These are phyloP conservation scores for Dactylellina haptotyla DNA, from an alignment of 2,329 filamentous ascomycete genomes.

Conservation along the genomic window DNA sequence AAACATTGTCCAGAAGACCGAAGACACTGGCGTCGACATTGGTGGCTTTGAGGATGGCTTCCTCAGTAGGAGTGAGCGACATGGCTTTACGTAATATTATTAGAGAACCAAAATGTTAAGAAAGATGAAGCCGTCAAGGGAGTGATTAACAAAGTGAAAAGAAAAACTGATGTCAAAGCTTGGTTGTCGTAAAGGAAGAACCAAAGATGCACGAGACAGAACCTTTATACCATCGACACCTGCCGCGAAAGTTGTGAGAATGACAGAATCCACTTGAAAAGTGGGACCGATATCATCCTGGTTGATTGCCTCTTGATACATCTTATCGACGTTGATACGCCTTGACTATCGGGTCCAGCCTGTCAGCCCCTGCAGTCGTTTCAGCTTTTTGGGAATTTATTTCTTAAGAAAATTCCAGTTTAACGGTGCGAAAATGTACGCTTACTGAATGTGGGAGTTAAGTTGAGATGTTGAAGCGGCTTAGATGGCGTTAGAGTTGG, in stretches of 20 bases:
- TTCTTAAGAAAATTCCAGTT: conserved; percentile 12
- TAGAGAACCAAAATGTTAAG: background rate
- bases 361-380: conserved; percentile 33
- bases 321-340: conserved; percentile 33
- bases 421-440: background rate
- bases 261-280: conserved; percentile 10
- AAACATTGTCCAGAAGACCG: conserved; percentile 15
- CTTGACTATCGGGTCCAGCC: conserved; percentile 20
- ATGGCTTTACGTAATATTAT: conserved; percentile 3
- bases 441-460: conserved; percentile 16
- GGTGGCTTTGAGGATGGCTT: conserved; percentile 35
- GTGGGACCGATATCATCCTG: conserved; percentile 14
- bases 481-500: background rate
- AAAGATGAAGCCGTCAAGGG: background rate
- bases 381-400: conserved; percentile 24
- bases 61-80: conserved; percentile 12
- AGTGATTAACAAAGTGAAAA: background rate
- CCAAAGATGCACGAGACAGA: background rate
- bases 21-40: conserved; percentile 32
- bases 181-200: conserved; percentile 12
- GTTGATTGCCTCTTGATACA: conserved; percentile 4
- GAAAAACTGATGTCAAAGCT: background rate
- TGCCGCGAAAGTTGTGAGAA: background rate
- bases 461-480: background rate
- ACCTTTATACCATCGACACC: conserved; percentile 8